These are phyloP conservation scores for Tetrapisispora phaffii DNA, from an alignment of 805 yeast species.

Conservation along the genomic window DNA sequence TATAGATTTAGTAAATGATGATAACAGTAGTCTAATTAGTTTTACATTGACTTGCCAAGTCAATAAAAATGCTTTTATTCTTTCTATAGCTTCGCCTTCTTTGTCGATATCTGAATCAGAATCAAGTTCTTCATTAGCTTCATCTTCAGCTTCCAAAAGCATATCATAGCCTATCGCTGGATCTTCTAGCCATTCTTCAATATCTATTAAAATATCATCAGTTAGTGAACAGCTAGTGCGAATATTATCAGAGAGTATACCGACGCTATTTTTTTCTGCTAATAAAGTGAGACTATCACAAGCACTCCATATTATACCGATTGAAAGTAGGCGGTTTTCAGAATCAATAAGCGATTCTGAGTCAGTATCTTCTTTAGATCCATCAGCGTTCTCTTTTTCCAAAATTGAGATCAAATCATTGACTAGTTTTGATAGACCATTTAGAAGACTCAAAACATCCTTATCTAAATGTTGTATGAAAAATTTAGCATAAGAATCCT, in stretches of 20 bases:
- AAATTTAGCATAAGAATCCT: slow-evolving; percentile 15
- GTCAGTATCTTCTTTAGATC: slow-evolving; percentile 5
- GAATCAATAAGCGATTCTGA: slow-evolving; percentile 17
- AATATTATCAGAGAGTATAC: slow-evolving; percentile 40
- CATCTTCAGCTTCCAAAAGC: slow-evolving; percentile 22
- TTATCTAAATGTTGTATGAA: slow-evolving; percentile 16
- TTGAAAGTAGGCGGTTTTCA: slow-evolving; percentile 41
- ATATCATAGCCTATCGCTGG: slow-evolving; percentile 42
- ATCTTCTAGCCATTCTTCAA: slow-evolving; percentile 58
- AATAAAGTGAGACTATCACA: slow-evolving; percentile 42
- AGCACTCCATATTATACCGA: slow-evolving; percentile 64
- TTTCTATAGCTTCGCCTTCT: slow-evolving; percentile 22
- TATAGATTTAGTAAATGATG: slow-evolving; percentile 49
- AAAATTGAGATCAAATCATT: slow-evolving; percentile 10
- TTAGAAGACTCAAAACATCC: slow-evolving; percentile 13
- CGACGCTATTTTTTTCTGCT: slow-evolving; percentile 42
- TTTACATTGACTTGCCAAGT: slow-evolving; percentile 38
- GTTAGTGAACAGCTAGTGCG: slow-evolving; percentile 32
- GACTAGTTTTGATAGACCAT: slow-evolving; percentile 15
- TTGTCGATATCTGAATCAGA: slow-evolving; percentile 24
- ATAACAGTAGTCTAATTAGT: slow-evolving; percentile 47
- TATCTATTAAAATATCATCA: slow-evolving; percentile 56
- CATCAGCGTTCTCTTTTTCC: background rate
- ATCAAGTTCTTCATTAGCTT: slow-evolving; percentile 14
- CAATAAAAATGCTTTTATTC: slow-evolving; percentile 34